Base-by-base conservation (phyloP, 208 protist genomes). In the Zelonia costaricensis region DNA sequence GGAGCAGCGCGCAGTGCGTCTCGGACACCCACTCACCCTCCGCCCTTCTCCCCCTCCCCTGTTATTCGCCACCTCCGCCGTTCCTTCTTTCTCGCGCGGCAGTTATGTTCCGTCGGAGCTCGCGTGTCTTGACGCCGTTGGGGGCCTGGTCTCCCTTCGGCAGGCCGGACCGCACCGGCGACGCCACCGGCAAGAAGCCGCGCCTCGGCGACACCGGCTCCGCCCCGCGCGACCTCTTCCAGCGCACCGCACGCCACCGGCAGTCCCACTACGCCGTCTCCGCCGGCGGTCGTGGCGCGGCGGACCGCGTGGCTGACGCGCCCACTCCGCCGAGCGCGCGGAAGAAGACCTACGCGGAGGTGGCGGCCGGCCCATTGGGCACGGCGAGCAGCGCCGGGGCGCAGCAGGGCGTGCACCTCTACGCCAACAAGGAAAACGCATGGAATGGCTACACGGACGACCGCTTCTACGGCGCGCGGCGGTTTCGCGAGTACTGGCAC, bases 351-450 rank as follows among this genome's bases (percentile, higher is more conserved):
- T 79, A 79, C 36, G 73, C 73, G 12, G 65, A 69, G 39, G 33
- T 18, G 18, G 72, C 72, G n/a, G 73, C 73, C 13, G 67, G 67
- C 4, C 35, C 57, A 10, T 52, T 68, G 22, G 73, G 67, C 36
- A 63, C 67, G 7, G 55, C 64, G 15, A 22, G 48, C 51, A 66
- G 52, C 23, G 27, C 46, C 5, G 36, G 30, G 6, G 57, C 25
- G 35, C 57, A 65, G 57, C 64, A 69, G 22, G 73, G 55, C n/a
- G 69, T 92, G 44, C 86, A 95, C 72, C 71, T 95, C 76, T 95
- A 93, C 65, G 86, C 90, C 4, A 92, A 91, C 69, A 95, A 93
- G 74, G 86, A 93, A 54, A 88, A 87, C 68, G 90, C 90, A 31
- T 93, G 84, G 84, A 54, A 85, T 22, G 76, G 71, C 55, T 91